A percentile compares a stretch with the other conserved stretches of the same genome.
These are phyloP conservation scores for Phaeotremella fagi DNA, from an alignment of 768 basidiomycete genomes.

Conservation along the genomic window DNA sequence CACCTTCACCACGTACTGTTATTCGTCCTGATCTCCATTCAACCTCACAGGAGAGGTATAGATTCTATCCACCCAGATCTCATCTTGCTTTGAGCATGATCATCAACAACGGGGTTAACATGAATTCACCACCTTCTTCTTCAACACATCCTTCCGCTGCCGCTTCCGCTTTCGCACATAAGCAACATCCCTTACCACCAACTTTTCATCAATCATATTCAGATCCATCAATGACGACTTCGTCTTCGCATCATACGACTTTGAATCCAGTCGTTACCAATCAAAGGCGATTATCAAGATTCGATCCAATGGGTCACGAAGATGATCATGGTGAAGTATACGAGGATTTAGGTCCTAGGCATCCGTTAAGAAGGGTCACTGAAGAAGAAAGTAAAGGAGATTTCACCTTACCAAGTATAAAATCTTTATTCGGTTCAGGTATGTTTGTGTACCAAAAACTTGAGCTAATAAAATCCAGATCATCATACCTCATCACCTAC, in stretches of 20 bases:
- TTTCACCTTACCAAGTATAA: constrained; percentile 41
- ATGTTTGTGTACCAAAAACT: constrained; percentile 5
- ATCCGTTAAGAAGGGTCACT: constrained; percentile 28
- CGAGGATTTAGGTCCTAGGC: constrained; percentile 29
- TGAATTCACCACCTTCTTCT: neutral
- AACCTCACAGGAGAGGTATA: neutral
- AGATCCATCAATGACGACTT: neutral
- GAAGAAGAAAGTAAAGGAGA: constrained; percentile 17
- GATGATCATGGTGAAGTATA: constrained; percentile 23
- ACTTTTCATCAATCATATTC: neutral
- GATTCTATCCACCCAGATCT: neutral
- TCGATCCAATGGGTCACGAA: constrained; percentile 34
- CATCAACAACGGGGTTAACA: no score
- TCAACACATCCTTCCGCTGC: constrained; percentile 1
- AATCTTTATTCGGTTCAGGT: constrained; percentile 37
- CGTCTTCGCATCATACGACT: neutral
- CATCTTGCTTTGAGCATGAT: neutral
- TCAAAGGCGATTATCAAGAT: constrained; percentile 22
- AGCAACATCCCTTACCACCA: neutral
- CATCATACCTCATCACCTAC: constrained; percentile 16
- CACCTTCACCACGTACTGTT: neutral
- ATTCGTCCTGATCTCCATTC: neutral
- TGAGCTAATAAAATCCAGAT: neutral
- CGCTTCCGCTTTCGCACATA: neutral
- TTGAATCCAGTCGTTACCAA: neutral